These are phyloP conservation scores for Solanum microdontum DNA, from an alignment of 257 asterid genomes.

Conservation along the genomic window DNA sequence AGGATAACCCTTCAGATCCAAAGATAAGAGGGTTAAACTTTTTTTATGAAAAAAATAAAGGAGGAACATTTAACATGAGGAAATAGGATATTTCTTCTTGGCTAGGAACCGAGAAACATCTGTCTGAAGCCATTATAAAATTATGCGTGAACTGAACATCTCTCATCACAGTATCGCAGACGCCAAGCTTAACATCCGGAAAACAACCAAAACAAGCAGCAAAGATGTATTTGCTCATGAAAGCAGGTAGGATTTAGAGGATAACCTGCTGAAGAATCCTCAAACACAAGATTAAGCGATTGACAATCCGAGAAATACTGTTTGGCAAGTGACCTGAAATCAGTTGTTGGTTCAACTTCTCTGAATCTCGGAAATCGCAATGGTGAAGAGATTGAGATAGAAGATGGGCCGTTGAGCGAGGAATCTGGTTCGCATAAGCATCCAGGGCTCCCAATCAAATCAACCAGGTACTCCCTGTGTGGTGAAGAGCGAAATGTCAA, in stretches of 20 bases:
- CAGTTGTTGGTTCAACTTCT: conserved; percentile 55
- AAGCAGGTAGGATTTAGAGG: not conserved
- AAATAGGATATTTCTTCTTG: not conserved
- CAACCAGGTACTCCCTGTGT: conserved; percentile 88
- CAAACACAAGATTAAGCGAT: conserved; percentile 71
- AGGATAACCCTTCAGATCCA: not conserved
- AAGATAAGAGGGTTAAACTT: not conserved
- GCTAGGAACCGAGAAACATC: not conserved
- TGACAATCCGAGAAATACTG: conserved; percentile 72
- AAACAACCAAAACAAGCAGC: not conserved
- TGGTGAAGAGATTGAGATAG: conserved; percentile 89
- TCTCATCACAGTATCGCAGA: not conserved
- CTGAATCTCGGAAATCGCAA: conserved; percentile 77
- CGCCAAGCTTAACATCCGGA: not conserved
- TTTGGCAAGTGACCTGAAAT: conserved; percentile 77
- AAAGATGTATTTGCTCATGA: not conserved
- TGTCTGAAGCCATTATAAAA: not conserved
- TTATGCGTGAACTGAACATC: not conserved
- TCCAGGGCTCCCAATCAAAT: conserved; percentile 89
- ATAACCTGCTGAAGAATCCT: conserved; percentile 63
- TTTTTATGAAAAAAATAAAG: not conserved
- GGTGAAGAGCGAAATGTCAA: conserved; percentile 1
- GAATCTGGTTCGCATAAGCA: conserved; percentile 81
- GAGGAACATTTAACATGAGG: not conserved
- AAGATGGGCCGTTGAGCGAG: conserved; percentile 81